Evolutionary conservation across 352 stramenopile genomes (phyloP), one percentile per base, ranked within the genome.

Genomic region (Phytophthora agathidicida): DNA sequence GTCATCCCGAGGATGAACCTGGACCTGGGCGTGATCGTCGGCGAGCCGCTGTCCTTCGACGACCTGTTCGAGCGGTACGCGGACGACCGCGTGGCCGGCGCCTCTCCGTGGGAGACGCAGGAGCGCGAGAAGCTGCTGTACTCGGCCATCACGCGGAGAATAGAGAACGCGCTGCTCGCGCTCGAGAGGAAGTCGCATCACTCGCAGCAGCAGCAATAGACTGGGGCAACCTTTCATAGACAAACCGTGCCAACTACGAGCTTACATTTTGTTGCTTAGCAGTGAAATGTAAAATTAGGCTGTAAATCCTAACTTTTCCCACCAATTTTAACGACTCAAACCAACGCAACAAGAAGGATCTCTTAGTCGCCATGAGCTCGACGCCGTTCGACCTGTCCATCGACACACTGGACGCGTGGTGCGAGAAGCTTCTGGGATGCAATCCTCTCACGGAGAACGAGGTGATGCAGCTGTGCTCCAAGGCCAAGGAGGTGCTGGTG

Each of bases 401-500:
- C 65, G 82, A 87, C 22, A 93, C 84, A 62, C 73, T 99, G 16
- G 97, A 99, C 65, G 73, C 83, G 30, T 99, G 96, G 93, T 94
- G 98, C 61, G 84, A 96, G 39, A 96, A 98, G 69, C 77, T 99
- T 19, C 84, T 96, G 27, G 76, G 86, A 19, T 98, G 96, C 65
- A 98, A 96, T 20, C 94, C 94, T 3, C 76, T 99, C 35, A 93
- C 91, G 9, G 96, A 99, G 77, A 90, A 88, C 30, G 93, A 99
- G 68, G 94, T 99, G 31, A 96, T 98, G 73, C 76, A 88, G 39
- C 80, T 99, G 30, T 98, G 94, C 59, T 87, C 95, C 52, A 97
- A 88, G 66, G 97, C 98, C 31, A 92, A 97, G 36, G 97, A 99
- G 75, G 92, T 98, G 55, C 80, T 99, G 20, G 85, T 98, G 24